These are phyloP conservation scores for Aspergillus novofumigatus DNA, from an alignment of 2,329 filamentous ascomycete genomes.

Conservation along the genomic window DNA sequence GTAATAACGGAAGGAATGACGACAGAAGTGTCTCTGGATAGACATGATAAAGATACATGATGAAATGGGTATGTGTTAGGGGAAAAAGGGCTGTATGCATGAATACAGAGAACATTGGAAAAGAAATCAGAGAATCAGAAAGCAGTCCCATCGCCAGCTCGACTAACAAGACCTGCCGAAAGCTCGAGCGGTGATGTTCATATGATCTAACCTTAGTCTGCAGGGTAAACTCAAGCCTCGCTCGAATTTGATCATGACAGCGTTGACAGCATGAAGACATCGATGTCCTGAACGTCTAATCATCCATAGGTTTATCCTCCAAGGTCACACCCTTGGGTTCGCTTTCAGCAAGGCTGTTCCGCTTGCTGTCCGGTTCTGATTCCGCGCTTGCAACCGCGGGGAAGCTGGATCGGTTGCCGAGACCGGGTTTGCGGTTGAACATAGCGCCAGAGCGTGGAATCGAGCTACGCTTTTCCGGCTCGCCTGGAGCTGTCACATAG, in stretches of 20 bases:
- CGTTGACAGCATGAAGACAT: not conserved
- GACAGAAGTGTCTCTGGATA: conserved; percentile 2
- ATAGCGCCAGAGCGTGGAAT: conserved; percentile 52
- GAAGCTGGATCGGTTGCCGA: conserved; percentile 40
- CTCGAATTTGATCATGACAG: not conserved
- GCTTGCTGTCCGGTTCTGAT: conserved; percentile 27
- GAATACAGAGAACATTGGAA: not conserved
- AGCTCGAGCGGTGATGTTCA: not conserved
- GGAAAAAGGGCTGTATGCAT: not conserved
- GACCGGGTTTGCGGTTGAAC: conserved; percentile 47
- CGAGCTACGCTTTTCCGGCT: conserved; percentile 62
- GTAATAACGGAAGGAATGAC: conserved; percentile 1
- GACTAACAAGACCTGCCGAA: conserved; percentile 14
- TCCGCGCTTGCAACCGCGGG: conserved; percentile 20
- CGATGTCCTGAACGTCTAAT: conserved; percentile 39
- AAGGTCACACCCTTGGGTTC: conserved; percentile 58
- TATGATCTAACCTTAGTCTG: not conserved
- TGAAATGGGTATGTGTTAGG: conserved; percentile 1
- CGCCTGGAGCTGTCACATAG: conserved; percentile 12
- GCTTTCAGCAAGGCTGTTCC: conserved; percentile 34
- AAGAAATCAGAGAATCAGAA: conserved; percentile 1
- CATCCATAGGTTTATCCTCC: conserved; percentile 74
- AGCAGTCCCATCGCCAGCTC: conserved; percentile 4
- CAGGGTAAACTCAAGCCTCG: not conserved
- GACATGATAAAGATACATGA: conserved; percentile 1